Base-by-base conservation (phyloP, 768 basidiomycete species). In the Sarcomyxa edulis region DNA sequence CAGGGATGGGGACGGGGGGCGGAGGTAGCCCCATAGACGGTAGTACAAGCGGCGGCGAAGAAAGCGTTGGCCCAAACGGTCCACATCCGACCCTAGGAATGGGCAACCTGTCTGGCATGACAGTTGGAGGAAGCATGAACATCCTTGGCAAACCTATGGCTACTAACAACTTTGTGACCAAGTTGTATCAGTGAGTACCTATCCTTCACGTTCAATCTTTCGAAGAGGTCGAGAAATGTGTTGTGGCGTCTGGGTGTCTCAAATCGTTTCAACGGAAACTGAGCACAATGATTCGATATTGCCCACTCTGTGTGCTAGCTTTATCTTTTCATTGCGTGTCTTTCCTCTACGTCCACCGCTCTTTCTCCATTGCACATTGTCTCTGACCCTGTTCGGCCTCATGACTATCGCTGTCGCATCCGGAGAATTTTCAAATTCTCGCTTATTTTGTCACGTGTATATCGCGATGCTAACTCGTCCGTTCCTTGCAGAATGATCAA, bases 91-190 rank as follows among this genome's bases (percentile, higher is more conserved):
- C 30, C 20, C 38, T 42, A 9, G 33, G 40, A 25, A 24, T 24
- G 4, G 41, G 37, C 21, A 16, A 23, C 47, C 37, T 46, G 41
- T 32, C 40, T 33, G 25, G 21, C 16, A 44, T 39, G 14, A 58
- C 56, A 27, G 53, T 64, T 14, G 64, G 65, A 3, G 61, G 59
- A 8, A 62, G 60, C n/a, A 74, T 83, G 62, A 74, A 69, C 45
- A 53, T 75, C 33, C 67, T 84, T 16, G 75, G 77, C 43, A 88
- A 86, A 54, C 74, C 84, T 11, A 69, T 82, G 52, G 72, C 69
- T 12, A 74, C 71, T 23, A 90, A 89, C 52, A 91, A 91, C 53
- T 92, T 92, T 57, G 88, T 91, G 32, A 83, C 83, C 20, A 92
- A 92, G 69, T 68, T 91, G 14, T 91, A 89, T 61, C 84, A 87